Percentiles rank a stretch among this genome's conserved stretches.
These are phyloP conservation scores for Colletotrichum lentis DNA, from an alignment of 2,329 filamentous ascomycete genomes.

Conservation along the genomic window DNA sequence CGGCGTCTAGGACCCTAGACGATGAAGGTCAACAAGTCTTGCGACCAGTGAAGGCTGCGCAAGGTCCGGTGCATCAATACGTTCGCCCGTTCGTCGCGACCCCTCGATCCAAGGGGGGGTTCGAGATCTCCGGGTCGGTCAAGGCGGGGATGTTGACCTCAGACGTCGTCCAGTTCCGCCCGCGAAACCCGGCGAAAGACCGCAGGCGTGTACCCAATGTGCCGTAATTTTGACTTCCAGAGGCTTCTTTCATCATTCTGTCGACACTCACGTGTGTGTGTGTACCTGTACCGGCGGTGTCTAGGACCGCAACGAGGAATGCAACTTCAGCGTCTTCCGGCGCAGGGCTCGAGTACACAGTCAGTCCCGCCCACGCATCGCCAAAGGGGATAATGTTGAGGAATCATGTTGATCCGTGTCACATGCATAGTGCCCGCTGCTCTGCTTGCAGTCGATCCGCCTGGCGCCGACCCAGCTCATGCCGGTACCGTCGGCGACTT, in stretches of 20 bases:
- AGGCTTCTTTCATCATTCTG: not conserved
- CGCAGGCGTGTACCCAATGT: not conserved
- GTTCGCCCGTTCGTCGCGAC: not conserved
- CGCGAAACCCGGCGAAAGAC: too few species aligned
- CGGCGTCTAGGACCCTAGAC: not conserved
- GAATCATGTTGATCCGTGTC: too few species aligned
- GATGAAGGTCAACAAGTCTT: constrained; percentile 33
- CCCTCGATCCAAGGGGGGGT: not conserved
- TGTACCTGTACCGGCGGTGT: not conserved
- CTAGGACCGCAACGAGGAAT: constrained; percentile 5
- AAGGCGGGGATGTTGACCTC: too few species aligned
- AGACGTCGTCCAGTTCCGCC: too few species aligned
- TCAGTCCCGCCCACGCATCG: not conserved
- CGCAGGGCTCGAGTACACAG: not conserved
- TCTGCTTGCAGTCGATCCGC: not conserved
- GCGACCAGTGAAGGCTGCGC: constrained; percentile 40
- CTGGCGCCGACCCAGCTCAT: not conserved
- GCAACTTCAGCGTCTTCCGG: not conserved
- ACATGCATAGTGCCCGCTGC: not conserved
- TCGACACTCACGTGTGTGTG: not conserved
- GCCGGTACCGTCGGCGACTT: not conserved
- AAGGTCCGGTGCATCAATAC: constrained; percentile 41
- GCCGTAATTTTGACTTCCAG: not conserved
- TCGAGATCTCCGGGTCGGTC: too few species aligned
- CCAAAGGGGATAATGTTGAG: not conserved